Evolutionary conservation across 2,329 filamentous ascomycete genomes (phyloP).

Genomic region (Curvularia spicifera): DNA sequence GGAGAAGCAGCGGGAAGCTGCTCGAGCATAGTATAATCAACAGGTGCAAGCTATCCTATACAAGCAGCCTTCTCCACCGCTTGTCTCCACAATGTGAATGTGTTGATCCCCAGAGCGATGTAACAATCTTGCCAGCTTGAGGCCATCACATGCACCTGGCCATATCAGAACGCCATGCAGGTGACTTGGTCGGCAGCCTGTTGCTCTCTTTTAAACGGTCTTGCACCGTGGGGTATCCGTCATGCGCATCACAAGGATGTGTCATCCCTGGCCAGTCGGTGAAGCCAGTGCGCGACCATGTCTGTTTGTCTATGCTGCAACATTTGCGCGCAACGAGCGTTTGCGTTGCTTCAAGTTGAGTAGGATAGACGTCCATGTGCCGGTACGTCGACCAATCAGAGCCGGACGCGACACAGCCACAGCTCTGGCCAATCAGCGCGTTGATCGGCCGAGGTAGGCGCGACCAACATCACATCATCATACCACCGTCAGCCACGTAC

Average conservation of each 20-base stretch:
- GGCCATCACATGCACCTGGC: slow-evolving; percentile 13
- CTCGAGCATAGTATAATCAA: background rate
- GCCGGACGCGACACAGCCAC: slow-evolving; percentile 15
- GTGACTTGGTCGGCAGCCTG: slow-evolving; percentile 9
- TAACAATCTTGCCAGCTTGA: slow-evolving; percentile 2
- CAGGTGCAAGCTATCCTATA: background rate
- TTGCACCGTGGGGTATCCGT: background rate
- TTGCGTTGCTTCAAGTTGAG: background rate
- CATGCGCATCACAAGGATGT: background rate
- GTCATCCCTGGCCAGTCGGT: background rate
- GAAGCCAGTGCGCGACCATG: background rate
- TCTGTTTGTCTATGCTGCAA: background rate
- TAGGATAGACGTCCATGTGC: background rate
- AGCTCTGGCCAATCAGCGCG: slow-evolving; percentile 17
- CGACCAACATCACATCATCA: slow-evolving; percentile 6
- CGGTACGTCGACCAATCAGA: slow-evolving; percentile 14
- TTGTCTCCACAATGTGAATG: background rate
- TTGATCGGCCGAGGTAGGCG: slow-evolving; percentile 5
- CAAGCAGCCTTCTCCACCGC: background rate
- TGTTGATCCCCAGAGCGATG: background rate
- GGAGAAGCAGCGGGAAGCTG: background rate
- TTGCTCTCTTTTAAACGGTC: background rate
- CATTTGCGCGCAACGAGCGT: background rate
- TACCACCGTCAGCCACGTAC: slow-evolving; percentile 14
- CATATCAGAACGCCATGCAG: slow-evolving; percentile 17